Conservation (phyloP, 495 filamentous ascomycete species). For the Sordaria brevicollis region DNA sequence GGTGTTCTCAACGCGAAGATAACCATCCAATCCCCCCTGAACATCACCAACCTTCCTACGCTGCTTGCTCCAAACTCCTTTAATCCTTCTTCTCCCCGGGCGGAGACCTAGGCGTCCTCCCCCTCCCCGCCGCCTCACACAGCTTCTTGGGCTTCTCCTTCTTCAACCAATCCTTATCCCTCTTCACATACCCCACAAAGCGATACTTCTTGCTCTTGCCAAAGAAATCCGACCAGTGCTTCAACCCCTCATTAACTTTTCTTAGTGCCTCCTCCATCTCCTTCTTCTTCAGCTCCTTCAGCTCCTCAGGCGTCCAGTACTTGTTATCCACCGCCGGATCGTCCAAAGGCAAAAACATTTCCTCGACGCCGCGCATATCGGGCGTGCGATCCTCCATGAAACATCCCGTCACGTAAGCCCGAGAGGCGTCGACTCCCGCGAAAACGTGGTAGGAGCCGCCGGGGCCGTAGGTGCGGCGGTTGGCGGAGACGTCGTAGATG, state of each 20-base stretch:
- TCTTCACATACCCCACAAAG: slow-evolving; percentile 55
- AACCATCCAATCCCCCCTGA: too few relatives aligned
- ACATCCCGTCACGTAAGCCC: slow-evolving; percentile 94
- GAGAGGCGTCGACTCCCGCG: slow-evolving; percentile 73
- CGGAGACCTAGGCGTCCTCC: slow-evolving; percentile 28
- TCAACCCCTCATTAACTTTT: slow-evolving; percentile 46
- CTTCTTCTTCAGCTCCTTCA: slow-evolving; percentile 42
- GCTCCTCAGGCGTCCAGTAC: slow-evolving; percentile 40
- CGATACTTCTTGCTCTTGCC: slow-evolving; percentile 63
- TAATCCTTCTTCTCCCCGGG: slow-evolving; percentile 15
- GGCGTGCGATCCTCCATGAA: slow-evolving; percentile 75
- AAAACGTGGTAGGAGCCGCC: slow-evolving; percentile 86
- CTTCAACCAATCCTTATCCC: slow-evolving; percentile 35
- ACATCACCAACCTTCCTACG: too few relatives aligned
- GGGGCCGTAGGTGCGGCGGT: slow-evolving; percentile 71
- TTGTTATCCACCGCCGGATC: slow-evolving; percentile 41
- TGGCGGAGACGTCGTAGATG: slow-evolving; percentile 85
- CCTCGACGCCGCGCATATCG: slow-evolving; percentile 78
- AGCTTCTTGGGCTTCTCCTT: slow-evolving; percentile 27
- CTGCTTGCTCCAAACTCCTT: too few relatives aligned
- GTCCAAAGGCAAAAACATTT: slow-evolving; percentile 75
- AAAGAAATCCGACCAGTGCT: slow-evolving; percentile 71
- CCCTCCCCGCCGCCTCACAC: slow-evolving; percentile 35
- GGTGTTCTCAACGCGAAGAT: too few relatives aligned
- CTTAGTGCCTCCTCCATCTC: slow-evolving; percentile 41